Evolutionary conservation across 2,329 filamentous ascomycete species (phyloP), one percentile per base, ranked within the genome.

Genomic region (Penicillium sp.): DNA sequence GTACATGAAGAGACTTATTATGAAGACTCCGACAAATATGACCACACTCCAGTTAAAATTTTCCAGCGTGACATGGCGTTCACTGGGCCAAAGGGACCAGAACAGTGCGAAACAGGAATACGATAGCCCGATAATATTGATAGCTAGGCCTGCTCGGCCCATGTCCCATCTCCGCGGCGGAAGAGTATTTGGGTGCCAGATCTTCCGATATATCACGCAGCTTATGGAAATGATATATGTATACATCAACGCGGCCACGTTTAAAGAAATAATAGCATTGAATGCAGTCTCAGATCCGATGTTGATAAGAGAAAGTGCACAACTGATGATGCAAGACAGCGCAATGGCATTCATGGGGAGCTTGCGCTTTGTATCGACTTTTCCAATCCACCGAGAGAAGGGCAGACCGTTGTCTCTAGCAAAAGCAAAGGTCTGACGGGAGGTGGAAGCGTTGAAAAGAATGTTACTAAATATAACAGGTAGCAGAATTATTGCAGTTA

Each of bases 11-110:
- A 69, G 58, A 3, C 74, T 71, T 27, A 77, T 67, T 7, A 73
- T 42, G 52, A 78, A 70, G 4, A 74, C 67, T 2, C 65, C 68
- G 33, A 59, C 63, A 46, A 79, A 78, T 30, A 81, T 73, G 4
- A 79, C 68, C 15, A 70, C 60, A 21, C 72, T 74, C 77, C 78
- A 83, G 62, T 83, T 83, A 64, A 81, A 79, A 8, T 70, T 74
- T 3, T 60, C 62, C 3, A 68, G 58, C 0, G 68, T 73, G 1
- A 78, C 70, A 0, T 69, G 62, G 9, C 71, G 60, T 1, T 63
- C 54, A 1, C 66, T 60, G 1, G 80, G 80, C 63, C 79, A 81
- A 49, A 78, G 77, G 12, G 69, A 67, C 61, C 80, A 79, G 39
- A 80, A 69, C 49, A 78, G 73, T 1, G 79, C 67, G 27, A 76